Percentiles rank a stretch among this genome's conserved stretches.
Evolutionary conservation across 352 stramenopile species (phyloP).

Genomic region (Phytophthora citrophthora): DNA sequence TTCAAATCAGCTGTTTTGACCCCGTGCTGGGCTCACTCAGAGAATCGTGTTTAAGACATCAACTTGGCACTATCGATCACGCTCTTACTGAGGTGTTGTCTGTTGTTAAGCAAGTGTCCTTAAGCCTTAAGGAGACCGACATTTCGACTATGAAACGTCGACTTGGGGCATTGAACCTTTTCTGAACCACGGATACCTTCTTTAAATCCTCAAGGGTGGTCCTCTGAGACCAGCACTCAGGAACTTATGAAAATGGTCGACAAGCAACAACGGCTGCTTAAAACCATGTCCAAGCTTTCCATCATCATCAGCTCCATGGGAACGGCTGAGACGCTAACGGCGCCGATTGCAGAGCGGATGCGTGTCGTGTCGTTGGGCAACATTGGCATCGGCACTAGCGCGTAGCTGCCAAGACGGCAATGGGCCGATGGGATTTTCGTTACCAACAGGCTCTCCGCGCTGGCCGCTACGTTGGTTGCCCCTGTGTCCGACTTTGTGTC

Average conservation of each 20-base stretch:
- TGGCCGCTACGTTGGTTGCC: no score
- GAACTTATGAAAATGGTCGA: constrained; percentile 8
- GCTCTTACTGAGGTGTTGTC: not conserved
- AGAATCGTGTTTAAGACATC: no score
- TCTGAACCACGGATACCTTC: constrained; percentile 8
- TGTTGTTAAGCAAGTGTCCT: not conserved
- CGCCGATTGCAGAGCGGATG: no score
- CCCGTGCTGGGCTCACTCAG: not conserved
- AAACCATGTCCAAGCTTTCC: constrained; percentile 19
- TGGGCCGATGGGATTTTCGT: no score
- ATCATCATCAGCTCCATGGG: no score
- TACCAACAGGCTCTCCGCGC: no score
- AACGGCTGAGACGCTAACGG: no score
- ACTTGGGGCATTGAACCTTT: constrained; percentile 8
- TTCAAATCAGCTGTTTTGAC: not conserved
- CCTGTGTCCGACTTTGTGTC: no score
- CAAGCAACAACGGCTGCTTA: constrained; percentile 23
- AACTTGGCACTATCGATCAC: not conserved
- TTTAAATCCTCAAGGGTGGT: constrained; percentile 19
- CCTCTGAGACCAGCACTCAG: constrained; percentile 7
- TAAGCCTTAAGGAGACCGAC: not conserved
- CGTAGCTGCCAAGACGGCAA: no score
- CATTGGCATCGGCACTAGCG: no score
- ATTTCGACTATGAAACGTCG: not conserved
- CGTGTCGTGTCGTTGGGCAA: no score